Evolutionary conservation across 306 rosid species (phyloP).

Genomic region (Vicia sativa): DNA sequence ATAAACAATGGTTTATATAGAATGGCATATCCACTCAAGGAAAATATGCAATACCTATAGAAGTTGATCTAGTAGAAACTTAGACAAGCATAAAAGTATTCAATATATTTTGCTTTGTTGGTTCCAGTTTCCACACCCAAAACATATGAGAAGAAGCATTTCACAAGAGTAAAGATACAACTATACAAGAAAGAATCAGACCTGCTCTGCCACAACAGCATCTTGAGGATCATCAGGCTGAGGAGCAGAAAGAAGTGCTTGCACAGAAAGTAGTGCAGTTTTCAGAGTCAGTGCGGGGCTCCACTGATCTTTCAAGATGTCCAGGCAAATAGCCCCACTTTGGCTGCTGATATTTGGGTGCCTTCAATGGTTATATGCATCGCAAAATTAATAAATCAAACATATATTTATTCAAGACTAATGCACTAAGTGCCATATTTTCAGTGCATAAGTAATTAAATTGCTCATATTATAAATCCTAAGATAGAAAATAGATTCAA

Average conservation of each 20-base stretch:
- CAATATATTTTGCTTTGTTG: slow-evolving; percentile 6
- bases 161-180: slow-evolving; percentile 5
- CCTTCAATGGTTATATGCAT: slow-evolving; percentile 59
- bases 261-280: slow-evolving; percentile 98
- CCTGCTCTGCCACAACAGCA: slow-evolving; percentile 99
- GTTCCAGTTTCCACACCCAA: slow-evolving; percentile 17
- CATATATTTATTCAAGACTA: slow-evolving; percentile 11
- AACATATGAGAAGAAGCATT: slow-evolving; percentile 12
- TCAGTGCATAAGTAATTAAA: slow-evolving; percentile 10
- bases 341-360: slow-evolving; percentile 99
- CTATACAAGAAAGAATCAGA: slow-evolving; percentile 34
- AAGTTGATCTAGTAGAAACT: slow-evolving; percentile 23
- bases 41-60: slow-evolving; percentile 2
- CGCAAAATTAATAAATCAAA: slow-evolving; percentile 30
- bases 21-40: not conserved
- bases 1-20: slow-evolving; percentile 28
- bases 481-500: slow-evolving; percentile 2
- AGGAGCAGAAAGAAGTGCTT: slow-evolving; percentile 97
- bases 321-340: slow-evolving; percentile 97
- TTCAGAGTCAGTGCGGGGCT: slow-evolving; percentile 97
- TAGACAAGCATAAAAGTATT: not conserved
- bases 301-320: slow-evolving; percentile 97
- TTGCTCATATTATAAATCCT: slow-evolving; percentile 7
- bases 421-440: slow-evolving; percentile 24
- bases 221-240: slow-evolving; percentile 99